Conservation (phyloP, 2,329 filamentous ascomycete genomes). For the Chrysoporthe cubensis region DNA sequence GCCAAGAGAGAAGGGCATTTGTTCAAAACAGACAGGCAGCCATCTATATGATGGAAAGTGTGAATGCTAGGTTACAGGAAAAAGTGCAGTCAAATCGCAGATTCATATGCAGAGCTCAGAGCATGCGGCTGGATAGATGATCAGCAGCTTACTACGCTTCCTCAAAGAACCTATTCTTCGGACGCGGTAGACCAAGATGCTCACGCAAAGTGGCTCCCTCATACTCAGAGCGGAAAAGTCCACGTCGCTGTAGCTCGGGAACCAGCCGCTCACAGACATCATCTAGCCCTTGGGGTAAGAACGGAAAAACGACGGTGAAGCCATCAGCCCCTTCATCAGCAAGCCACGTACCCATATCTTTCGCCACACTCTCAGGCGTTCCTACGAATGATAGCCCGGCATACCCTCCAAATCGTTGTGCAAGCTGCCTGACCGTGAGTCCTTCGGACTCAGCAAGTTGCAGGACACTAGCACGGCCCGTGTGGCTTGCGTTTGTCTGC, state of each 20-base stretch:
- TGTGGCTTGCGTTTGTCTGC: constrained; percentile 59
- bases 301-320: constrained; percentile 55
- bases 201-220: constrained; percentile 56
- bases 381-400: constrained; percentile 56
- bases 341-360: constrained; percentile 54
- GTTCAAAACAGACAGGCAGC: too few relatives aligned
- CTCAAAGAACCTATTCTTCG: constrained; percentile 44
- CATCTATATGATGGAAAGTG: too few relatives aligned
- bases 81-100: too few relatives aligned
- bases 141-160: background rate
- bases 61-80: too few relatives aligned
- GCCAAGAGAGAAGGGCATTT: too few relatives aligned
- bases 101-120: too few relatives aligned
- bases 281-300: constrained; percentile 54
- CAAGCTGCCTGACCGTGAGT: constrained; percentile 55
- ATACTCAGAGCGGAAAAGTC: constrained; percentile 56
- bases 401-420: constrained; percentile 54
- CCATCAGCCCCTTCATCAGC: constrained; percentile 53
- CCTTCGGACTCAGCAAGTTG: constrained; percentile 54
- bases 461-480: constrained; percentile 47
- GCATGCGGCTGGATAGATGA: background rate
- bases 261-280: constrained; percentile 51
- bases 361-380: constrained; percentile 51
- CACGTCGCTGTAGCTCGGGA: constrained; percentile 55
- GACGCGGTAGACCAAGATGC: constrained; percentile 56